Percentiles rank a stretch among this genome's conserved stretches.
These are phyloP conservation scores for Teratosphaeriaceae sp. DNA, from an alignment of 2,329 filamentous ascomycete genomes.

Conservation along the genomic window DNA sequence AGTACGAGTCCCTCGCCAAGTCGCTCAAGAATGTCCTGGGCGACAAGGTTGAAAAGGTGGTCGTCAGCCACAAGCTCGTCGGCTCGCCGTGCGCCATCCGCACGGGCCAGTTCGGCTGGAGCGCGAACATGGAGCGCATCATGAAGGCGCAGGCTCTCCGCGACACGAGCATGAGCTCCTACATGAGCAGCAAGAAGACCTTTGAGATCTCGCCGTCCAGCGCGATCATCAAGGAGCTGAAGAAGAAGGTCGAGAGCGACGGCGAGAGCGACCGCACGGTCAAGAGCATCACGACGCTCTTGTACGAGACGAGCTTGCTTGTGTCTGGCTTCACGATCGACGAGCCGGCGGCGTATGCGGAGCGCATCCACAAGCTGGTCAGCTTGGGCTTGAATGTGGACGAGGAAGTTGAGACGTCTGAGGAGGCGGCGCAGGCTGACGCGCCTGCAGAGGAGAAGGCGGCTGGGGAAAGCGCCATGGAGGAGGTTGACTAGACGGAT, in stretches of 20 bases:
- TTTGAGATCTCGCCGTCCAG: constrained; percentile 99
- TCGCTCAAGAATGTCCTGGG: constrained; percentile 97
- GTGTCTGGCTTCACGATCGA: constrained; percentile 99
- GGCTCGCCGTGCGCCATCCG: constrained; percentile 96
- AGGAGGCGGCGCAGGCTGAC: constrained; percentile 51
- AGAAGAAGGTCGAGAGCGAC: constrained; percentile 97
- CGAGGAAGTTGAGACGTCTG: constrained; percentile 71
- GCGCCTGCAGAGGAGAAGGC: constrained; percentile 53
- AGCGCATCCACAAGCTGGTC: constrained; percentile 99
- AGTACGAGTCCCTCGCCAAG: constrained; percentile 92
- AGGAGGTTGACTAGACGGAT: constrained; percentile 88
- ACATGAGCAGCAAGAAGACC: constrained; percentile 99
- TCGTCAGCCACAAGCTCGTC: constrained; percentile 95
- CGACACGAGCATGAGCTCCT: constrained; percentile 98
- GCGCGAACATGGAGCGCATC: constrained; percentile 99
- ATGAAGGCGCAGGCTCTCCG: constrained; percentile 99
- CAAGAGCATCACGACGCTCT: constrained; percentile 97
- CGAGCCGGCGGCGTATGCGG: constrained; percentile 93
- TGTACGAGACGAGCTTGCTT: constrained; percentile 97
- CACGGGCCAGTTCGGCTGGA: constrained; percentile 99
- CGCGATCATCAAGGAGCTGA: constrained; percentile 95
- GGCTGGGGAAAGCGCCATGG: constrained; percentile 85
- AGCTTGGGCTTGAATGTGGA: constrained; percentile 97
- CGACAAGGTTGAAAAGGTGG: constrained; percentile 99
- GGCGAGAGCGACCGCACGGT: constrained; percentile 98